A percentile compares a stretch with the other conserved stretches of the same genome.
phyloP scores from a whole-genome alignment of 31 red algal genomes.

The Endocladia muricata region DNA sequence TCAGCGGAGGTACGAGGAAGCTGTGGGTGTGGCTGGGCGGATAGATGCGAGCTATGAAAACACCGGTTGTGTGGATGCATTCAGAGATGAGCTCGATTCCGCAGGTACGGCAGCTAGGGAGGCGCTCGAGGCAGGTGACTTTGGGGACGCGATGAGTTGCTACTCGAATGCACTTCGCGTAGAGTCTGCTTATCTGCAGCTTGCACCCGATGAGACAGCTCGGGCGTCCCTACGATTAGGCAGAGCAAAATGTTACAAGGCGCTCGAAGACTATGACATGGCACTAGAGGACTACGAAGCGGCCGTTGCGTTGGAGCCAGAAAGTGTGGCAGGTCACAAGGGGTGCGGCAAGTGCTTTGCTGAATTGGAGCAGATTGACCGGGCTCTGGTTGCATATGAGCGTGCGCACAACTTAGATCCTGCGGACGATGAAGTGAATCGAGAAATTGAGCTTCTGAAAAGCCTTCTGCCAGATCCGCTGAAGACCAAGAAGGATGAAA shows the following conservation, averaged over 20 bases:
- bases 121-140: conserved; percentile 40
- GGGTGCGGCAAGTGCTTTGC: conserved; percentile 56
- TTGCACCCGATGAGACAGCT: conserved; percentile 16
- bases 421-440: conserved; percentile 52
- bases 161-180: conserved; percentile 61
- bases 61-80: conserved; percentile 39
- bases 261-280: conserved; percentile 66
- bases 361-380: conserved; percentile 46
- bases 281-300: conserved; percentile 63
- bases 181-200: conserved; percentile 40
- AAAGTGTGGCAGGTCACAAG: conserved; percentile 61
- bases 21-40: conserved; percentile 24
- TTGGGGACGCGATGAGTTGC: conserved; percentile 52
- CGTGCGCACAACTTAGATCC: conserved; percentile 51
- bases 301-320: conserved; percentile 36
- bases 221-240: conserved; percentile 39
- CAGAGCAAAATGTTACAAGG: conserved; percentile 58
- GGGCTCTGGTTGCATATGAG: conserved; percentile 47
- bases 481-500: conserved; percentile 53
- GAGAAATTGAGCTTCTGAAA: conserved; percentile 35
- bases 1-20: conserved; percentile 67
- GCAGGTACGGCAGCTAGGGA: conserved; percentile 30
- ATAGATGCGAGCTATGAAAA: conserved; percentile 35
- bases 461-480: conserved; percentile 47
- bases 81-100: conserved; percentile 52